Evolutionary conservation across 192 early-diverging fungal species (phyloP).

Genomic region (Podochytrium sp.): DNA sequence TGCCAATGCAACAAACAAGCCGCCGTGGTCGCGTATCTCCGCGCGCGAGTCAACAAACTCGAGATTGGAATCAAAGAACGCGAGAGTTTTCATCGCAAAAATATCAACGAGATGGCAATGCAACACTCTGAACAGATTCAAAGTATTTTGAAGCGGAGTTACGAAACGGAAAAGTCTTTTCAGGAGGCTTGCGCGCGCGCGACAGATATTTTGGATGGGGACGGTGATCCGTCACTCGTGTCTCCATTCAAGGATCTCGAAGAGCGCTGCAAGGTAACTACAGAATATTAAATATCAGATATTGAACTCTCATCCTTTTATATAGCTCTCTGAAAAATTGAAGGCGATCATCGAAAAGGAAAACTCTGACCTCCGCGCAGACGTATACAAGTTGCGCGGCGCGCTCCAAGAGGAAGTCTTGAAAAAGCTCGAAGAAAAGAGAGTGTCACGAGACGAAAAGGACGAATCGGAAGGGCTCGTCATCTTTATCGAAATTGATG

Average conservation of each 20-base stretch:
- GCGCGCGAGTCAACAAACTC: constrained; percentile 50
- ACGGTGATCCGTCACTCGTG: background rate
- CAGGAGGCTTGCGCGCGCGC: constrained; percentile 9
- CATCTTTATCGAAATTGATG: constrained; percentile 50
- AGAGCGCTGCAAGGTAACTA: constrained; percentile 43
- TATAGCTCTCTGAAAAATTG: constrained; percentile 48
- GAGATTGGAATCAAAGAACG: constrained; percentile 48
- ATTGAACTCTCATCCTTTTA: too few relatives aligned
- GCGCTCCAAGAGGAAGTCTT: constrained; percentile 48
- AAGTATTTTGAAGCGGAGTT: constrained; percentile 46
- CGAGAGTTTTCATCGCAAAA: constrained; percentile 50
- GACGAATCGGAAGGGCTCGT: constrained; percentile 47
- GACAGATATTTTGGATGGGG: constrained; percentile 11
- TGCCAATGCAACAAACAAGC: constrained; percentile 37
- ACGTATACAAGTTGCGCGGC: constrained; percentile 48
- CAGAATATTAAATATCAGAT: background rate
- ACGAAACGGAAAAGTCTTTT: constrained; percentile 53
- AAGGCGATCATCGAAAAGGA: constrained; percentile 48
- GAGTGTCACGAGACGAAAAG: constrained; percentile 45
- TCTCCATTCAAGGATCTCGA: constrained; percentile 43
- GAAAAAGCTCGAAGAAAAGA: constrained; percentile 39
- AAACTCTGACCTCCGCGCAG: constrained; percentile 40
- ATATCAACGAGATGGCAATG: constrained; percentile 48
- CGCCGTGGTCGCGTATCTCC: constrained; percentile 46
- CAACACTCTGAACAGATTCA: constrained; percentile 54